These are phyloP conservation scores for Trichoderma semiorbis DNA, from an alignment of 2,329 filamentous ascomycete species.

Conservation along the genomic window DNA sequence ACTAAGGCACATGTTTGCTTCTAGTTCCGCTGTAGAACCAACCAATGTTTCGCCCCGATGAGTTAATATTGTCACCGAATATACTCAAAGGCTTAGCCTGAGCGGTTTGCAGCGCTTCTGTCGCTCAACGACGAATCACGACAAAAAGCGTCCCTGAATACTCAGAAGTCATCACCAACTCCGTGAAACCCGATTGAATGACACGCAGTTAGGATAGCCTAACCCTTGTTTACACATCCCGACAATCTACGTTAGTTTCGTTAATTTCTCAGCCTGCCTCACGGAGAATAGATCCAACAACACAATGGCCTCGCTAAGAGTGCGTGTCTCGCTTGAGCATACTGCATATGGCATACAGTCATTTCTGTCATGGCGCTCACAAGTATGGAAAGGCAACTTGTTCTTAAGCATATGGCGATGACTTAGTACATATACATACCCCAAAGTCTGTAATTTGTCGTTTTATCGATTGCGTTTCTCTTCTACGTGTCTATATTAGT, in stretches of 20 bases:
- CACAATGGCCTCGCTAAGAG: neutral
- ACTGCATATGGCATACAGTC: neutral
- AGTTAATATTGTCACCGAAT: neutral
- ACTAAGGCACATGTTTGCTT: neutral
- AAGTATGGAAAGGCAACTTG: neutral
- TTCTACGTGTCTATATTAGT: neutral
- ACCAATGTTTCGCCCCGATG: neutral
- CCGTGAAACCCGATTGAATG: neutral
- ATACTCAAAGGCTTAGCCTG: neutral
- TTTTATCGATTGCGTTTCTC: neutral
- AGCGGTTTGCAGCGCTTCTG: neutral
- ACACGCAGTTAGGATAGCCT: neutral
- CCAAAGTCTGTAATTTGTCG: neutral
- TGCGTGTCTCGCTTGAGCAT: neutral
- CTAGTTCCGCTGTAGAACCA: neutral
- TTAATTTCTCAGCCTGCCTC: neutral
- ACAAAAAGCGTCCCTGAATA: neutral
- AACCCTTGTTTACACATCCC: neutral
- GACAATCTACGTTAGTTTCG: neutral
- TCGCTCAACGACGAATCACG: neutral
- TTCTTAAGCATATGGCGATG: neutral
- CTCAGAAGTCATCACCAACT: neutral
- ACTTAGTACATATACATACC: neutral
- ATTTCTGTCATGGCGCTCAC: neutral
- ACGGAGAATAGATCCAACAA: neutral